Evolutionary conservation across 768 basidiomycete species (phyloP), one percentile per base, ranked within the genome.

Genomic region (Infundibulicybe gibba): DNA sequence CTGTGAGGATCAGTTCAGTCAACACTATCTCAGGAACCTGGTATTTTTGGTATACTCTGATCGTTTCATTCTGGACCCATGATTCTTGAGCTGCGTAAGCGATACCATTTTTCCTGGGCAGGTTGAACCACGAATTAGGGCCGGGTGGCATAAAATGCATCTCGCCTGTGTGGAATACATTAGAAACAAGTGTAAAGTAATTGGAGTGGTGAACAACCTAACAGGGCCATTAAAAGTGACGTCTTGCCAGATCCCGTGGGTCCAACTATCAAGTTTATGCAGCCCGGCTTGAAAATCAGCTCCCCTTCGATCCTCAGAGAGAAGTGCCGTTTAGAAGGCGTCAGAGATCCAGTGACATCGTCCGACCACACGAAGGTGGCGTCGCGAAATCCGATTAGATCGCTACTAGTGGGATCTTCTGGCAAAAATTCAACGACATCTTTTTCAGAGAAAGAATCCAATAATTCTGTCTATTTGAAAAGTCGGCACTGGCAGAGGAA

Each of bases 11-110:
- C 30, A 8, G 19, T 16, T n/a, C 30, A 38, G 16, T 9, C 2
- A 19, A 11, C 16, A 45, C 15, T 13, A 14, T 9, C 21, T 14
- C 15, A 17, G 11, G 21, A 12, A 14, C 21, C 16, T 17, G 30
- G 17, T 5, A 6, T 14, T 2, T 1, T 6, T 1, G 16, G 35
- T 38, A 17, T 25, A 81, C 83, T 59, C 67, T 71, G 44, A 90
- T 87, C 0, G 86, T 89, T 49, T 85, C 86, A 52, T 90, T 91
- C 61, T 84, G 79, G 2, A 91, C 82, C 89, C 89, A 94, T 3
- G 86, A 81, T 58, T 91, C 88, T 60, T 94, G 90, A 3, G 85
- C 84, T 5, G 85, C 85, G 59, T 88, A 91, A 2, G 88, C 82
- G 33, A 94, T 75, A 5, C 90, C 88, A 1, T 73, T 73, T 3